Evolutionary conservation across 2,329 filamentous ascomycete species (phyloP), one percentile per base, ranked within the genome.

Genomic region (Aspergillus novoparasiticus): DNA sequence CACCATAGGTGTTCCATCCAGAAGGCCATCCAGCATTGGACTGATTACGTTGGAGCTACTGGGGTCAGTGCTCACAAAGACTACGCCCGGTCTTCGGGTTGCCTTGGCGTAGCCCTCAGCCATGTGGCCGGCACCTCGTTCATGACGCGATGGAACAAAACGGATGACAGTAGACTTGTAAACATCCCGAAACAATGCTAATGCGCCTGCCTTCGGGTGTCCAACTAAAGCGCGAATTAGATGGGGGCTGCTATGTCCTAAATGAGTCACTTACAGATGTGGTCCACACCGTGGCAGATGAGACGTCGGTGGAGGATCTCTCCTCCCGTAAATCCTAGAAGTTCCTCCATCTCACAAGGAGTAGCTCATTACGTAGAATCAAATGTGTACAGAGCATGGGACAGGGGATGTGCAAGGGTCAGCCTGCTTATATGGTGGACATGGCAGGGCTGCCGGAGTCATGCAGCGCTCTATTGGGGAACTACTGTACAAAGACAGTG

Each of bases 91-190:
- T 39, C 34, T 39, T 9, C 51, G 51, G 4, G 51, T 55, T 16
- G 51, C 51, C 51, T 55, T 55, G 2, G 51, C 51, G 30, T 59
- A 59, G 32, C 57, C 57, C 34, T 59, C 57, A 11, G 57, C 57
- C 48, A 59, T 59, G 32, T 59, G 57, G 16, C 45, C 57, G 16
- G 57, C 57, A 21, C 57, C 57, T 54, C 46, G 34, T 12, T 59
- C 57, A 32, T 59, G 46, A 11, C 39, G 57, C 10, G 57, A 41
- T 19, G 46, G 23, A 10, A 53, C 32, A 16, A 53, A 41, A 8
- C 48, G 32, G 28, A 59, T 50, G 6, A 41, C 19, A 6, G 46
- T 12, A 16, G 43, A 41, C 34, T 45, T 30, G 32, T 26, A 53
- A 9, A 59, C 46, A 9, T 34, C 34, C 8, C 41, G 10, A 34